Conservation (phyloP, 495 filamentous ascomycete genomes). For the Lasiosphaeria ovina region DNA sequence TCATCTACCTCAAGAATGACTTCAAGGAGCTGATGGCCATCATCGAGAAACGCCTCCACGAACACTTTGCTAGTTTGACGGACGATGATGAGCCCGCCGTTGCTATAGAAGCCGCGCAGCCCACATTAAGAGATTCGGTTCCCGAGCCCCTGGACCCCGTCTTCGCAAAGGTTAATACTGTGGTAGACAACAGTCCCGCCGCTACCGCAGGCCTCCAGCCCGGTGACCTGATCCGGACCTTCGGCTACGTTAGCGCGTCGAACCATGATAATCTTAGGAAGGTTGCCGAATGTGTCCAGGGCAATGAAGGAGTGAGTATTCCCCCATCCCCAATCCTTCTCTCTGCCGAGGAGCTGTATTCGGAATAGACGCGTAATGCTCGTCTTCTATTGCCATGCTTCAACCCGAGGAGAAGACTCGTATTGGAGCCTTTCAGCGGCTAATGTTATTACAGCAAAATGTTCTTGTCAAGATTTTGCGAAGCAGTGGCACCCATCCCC, state of each 20-base stretch:
- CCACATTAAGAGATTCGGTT: conserved; percentile 32
- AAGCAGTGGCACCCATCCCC: conserved; percentile 39
- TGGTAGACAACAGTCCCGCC: conserved; percentile 77
- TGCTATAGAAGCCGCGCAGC: conserved; percentile 1
- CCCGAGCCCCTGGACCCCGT: conserved; percentile 57
- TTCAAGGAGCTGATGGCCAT: conserved; percentile 82
- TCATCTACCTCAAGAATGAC: conserved; percentile 88
- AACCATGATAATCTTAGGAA: conserved; percentile 85
- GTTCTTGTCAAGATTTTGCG: conserved; percentile 70
- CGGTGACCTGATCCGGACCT: conserved; percentile 80
- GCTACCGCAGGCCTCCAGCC: conserved; percentile 75
- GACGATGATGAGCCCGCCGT: conserved; percentile 28
- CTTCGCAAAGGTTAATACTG: conserved; percentile 89
- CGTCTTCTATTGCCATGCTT: too few species aligned
- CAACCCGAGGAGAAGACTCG: too few species aligned
- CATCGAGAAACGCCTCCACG: conserved; percentile 80
- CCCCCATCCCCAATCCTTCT: neutral
- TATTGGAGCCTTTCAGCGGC: neutral
- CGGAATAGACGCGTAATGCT: conserved; percentile 6
- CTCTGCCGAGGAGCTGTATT: neutral
- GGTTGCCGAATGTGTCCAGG: conserved; percentile 78
- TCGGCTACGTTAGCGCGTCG: conserved; percentile 74
- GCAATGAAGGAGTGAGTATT: conserved; percentile 81
- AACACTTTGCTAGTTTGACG: conserved; percentile 61
- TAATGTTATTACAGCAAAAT: conserved; percentile 50